These are phyloP conservation scores for Agrocybe chaxingu DNA, from an alignment of 768 basidiomycete genomes.

Conservation along the genomic window DNA sequence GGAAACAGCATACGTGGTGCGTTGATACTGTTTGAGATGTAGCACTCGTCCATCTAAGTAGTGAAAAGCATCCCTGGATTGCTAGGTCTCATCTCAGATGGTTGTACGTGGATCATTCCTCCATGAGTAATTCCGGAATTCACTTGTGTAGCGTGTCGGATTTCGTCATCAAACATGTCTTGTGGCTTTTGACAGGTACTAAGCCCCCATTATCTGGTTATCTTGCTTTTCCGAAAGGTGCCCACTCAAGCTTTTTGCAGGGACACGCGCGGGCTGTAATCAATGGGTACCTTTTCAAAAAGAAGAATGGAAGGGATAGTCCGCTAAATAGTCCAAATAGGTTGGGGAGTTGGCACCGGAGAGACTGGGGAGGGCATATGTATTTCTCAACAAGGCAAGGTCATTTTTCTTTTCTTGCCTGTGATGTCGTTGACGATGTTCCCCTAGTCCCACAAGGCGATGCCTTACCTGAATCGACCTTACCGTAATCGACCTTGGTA, in stretches of 20 bases:
- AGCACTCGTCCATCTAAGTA: background rate
- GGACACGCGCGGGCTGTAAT: conserved; percentile 54
- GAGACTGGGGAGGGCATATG: conserved; percentile 57
- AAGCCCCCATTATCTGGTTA: background rate
- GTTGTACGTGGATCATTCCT: conserved; percentile 36
- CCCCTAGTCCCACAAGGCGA: conserved; percentile 47
- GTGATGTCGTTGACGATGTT: background rate
- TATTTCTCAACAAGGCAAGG: conserved; percentile 56
- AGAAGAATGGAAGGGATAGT: background rate
- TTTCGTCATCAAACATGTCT: conserved; percentile 54
- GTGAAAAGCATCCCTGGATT: conserved; percentile 56
- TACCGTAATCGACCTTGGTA: conserved; percentile 40
- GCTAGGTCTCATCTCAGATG: conserved; percentile 50
- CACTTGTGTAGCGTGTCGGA: conserved; percentile 37
- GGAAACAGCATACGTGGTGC: conserved; percentile 49
- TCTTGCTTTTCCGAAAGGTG: conserved; percentile 21
- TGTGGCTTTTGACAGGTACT: conserved; percentile 59
- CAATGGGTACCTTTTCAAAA: conserved; percentile 44
- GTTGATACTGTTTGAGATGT: conserved; percentile 12
- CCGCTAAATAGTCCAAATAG: conserved; percentile 18
- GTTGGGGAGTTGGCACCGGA: conserved; percentile 52
- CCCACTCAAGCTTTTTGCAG: conserved; percentile 15
- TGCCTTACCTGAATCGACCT: conserved; percentile 60
- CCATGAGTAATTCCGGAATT: background rate
- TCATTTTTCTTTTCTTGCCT: background rate